Evolutionary conservation across 768 basidiomycete species (phyloP), one percentile per base, ranked within the genome.

Genomic region (Tulasnella sp.): DNA sequence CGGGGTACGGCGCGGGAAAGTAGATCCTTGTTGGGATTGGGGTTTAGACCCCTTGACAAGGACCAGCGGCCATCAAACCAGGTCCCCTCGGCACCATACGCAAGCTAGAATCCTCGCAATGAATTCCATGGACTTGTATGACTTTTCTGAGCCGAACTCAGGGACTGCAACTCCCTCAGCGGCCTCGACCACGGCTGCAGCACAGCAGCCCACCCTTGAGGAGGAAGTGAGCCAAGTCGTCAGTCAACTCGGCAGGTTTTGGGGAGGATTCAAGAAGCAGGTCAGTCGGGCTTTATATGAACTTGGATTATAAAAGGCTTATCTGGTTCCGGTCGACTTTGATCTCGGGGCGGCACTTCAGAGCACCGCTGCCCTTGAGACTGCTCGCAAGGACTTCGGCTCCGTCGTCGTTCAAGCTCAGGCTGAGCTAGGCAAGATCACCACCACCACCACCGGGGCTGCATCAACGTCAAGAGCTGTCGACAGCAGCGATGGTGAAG

Each of bases 231-330:
- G 85, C 1, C 90, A 96, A 77, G 94, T 94, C 29, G 87, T 95
- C 47, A 91, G 91, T n/a, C 90, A 92, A 77, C 82, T 96, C 14
- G 88, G 89, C 35, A 84, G 89, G 67, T 89, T 94, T 78, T 97
- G 95, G 95, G 93, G 93, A 62, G 91, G 92, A 36, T 90, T 95
- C 77, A 87, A 88, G 83, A 91, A 90, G 79, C 94, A 95, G 88
- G 94, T 88, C 76, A 75, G 87, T 34, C 44, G 1, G 41, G 41
- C 36, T 75, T 44, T 39, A 44, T 62, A n/a, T 16, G 22, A 36
- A 47, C 47, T 35, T 29, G 6, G 47, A 8, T n/a, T 19, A 34
- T 22, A 36, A 32, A 41, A 36, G 19, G 59, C 32, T 26, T n/a
- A 65, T 35, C 41, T 40, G 4, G 63, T 32, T 29, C 36, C 32